A percentile compares a stretch with the other conserved stretches of the same genome.
phyloP scores from a whole-genome alignment of 2,329 filamentous ascomycete genomes.

The Penicillium sp. region DNA sequence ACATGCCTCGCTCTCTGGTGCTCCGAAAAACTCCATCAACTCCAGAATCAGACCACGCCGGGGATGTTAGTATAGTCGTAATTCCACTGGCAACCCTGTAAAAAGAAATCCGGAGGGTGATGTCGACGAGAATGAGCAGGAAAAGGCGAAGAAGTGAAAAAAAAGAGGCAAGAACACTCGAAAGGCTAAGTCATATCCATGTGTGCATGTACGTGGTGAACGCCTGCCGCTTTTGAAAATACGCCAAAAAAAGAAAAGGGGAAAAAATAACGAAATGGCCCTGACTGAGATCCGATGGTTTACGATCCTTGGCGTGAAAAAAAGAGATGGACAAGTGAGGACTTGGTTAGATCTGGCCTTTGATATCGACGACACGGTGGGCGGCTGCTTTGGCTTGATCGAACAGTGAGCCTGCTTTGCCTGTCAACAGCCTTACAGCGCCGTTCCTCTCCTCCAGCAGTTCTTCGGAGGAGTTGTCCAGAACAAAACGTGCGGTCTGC shows the following conservation, averaged over 20 bases:
- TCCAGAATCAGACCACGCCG: slow-evolving; percentile 6
- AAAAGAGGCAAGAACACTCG: not conserved
- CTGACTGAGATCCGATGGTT: not conserved
- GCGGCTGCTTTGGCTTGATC: slow-evolving; percentile 64
- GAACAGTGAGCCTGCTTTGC: slow-evolving; percentile 64
- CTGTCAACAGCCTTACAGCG: slow-evolving; percentile 62
- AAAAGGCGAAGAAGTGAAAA: not conserved
- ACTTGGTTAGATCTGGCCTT: slow-evolving; percentile 65
- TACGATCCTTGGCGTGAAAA: not conserved
- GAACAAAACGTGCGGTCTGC: slow-evolving; percentile 82
- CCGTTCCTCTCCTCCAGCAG: slow-evolving; percentile 69
- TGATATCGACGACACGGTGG: slow-evolving; percentile 86
- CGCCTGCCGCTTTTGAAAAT: slow-evolving; percentile 5
- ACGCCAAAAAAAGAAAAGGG: not conserved
- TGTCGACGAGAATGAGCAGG: not conserved
- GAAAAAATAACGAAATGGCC: not conserved
- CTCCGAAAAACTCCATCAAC: not conserved
- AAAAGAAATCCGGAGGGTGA: not conserved
- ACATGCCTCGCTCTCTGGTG: not conserved
- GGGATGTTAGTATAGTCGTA: slow-evolving; percentile 14
- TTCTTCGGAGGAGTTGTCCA: slow-evolving; percentile 65
- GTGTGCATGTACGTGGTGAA: not conserved
- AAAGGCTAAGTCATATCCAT: not conserved
- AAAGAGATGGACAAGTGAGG: slow-evolving; percentile 1
- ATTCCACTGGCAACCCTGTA: not conserved